Evolutionary conservation across 176 grass and related monocot species (phyloP).

Genomic region (Musa acuminata): DNA sequence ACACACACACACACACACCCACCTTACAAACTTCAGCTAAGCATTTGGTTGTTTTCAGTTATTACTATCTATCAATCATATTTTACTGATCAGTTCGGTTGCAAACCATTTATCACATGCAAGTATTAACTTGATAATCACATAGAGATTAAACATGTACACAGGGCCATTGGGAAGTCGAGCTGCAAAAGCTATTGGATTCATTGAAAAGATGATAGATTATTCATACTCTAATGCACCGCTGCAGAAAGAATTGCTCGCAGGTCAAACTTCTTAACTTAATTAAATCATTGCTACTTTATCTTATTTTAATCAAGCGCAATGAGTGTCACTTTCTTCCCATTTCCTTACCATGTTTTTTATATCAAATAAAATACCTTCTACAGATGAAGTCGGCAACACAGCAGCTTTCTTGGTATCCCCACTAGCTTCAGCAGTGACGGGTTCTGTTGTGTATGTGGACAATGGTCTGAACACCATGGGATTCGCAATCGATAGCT

Average conservation of each 20-base stretch:
- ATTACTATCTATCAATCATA: not conserved
- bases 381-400: conserved; percentile 75
- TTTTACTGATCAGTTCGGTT: not conserved
- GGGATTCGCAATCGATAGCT: conserved; percentile 62
- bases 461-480: conserved; percentile 89
- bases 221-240: conserved; percentile 76
- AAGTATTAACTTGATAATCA: not conserved
- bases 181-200: conserved; percentile 83
- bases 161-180: conserved; percentile 80
- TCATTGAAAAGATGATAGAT: conserved; percentile 86
- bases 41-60: not conserved
- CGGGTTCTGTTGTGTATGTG: conserved; percentile 70
- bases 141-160: not conserved
- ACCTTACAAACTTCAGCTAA: too few species aligned
- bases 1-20: too few species aligned
- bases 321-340: not conserved
- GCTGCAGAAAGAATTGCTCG: conserved; percentile 71
- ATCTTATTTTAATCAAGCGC: not conserved
- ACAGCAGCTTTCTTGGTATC: conserved; percentile 65
- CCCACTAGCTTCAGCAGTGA: conserved; percentile 70
- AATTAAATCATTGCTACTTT: not conserved
- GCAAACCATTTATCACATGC: not conserved
- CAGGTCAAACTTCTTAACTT: conserved; percentile 31
- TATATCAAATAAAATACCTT: not conserved
- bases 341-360: not conserved